phyloP scores from a whole-genome alignment of 2,329 filamentous ascomycete genomes.

The Diaporthe vaccinii region DNA sequence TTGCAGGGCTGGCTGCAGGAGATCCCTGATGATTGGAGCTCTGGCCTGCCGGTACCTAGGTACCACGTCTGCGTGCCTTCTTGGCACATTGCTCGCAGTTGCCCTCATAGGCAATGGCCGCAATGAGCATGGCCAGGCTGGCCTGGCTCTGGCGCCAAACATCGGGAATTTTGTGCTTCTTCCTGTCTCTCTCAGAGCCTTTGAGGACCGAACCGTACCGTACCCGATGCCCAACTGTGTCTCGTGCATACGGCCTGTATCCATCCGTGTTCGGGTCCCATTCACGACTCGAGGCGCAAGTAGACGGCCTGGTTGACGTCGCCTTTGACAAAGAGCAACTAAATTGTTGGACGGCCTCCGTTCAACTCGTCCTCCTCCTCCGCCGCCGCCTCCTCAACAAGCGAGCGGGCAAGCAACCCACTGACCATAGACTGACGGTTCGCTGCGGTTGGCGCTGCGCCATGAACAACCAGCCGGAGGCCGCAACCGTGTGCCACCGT shows the following conservation, averaged over 20 bases:
- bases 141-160: constrained; percentile 11
- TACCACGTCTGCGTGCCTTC: constrained; percentile 5
- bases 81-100: constrained; percentile 24
- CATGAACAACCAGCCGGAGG: constrained; percentile 16
- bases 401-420: neutral
- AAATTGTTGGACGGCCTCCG: constrained; percentile 27
- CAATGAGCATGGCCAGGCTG: neutral
- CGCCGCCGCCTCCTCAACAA: constrained; percentile 20
- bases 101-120: constrained; percentile 4
- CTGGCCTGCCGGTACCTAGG: constrained; percentile 1
- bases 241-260: neutral
- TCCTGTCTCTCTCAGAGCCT: neutral
- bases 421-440: neutral
- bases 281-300: constrained; percentile 18
- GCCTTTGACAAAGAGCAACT: neutral
- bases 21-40: constrained; percentile 25
- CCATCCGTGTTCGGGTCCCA: neutral
- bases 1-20: constrained; percentile 30
- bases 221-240: constrained; percentile 2
- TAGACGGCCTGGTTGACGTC: neutral
- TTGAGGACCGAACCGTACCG: neutral
- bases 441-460: constrained; percentile 27
- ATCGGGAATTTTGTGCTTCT: neutral
- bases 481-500: constrained; percentile 19
- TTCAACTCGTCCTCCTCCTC: neutral